Evolutionary conservation across 441 rosid species (phyloP), one percentile per base, ranked within the genome.

Genomic region (Bruguiera hainesii): DNA sequence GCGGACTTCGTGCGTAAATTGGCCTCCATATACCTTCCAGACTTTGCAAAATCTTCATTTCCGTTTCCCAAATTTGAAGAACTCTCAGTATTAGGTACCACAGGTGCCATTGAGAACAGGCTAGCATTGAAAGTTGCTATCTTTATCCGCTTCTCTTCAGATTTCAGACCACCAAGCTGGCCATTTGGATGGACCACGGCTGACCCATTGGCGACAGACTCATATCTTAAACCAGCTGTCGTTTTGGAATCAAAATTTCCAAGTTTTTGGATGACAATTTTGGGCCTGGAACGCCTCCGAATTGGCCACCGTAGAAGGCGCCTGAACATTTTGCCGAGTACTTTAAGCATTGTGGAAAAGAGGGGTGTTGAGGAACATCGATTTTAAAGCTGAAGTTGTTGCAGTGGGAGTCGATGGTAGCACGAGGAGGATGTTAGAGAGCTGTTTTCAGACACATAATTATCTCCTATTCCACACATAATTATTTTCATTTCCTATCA

Each of bases 61-160:
- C 73, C 83, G 46, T 7, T 49, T 66, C 68, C 80, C 8, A 77
- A 64, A 78, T 57, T 81, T 15, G 83, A 46, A 33, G 79, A 33
- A 8, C 64, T 78, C 53, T 67, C 78, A 20, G 62, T 5, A 60
- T 78, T 75, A 7, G 91, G 91, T 56, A 90, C 87, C 31, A 84
- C 96, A 9, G 95, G 96, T 5, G 98, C 98, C 96, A 93, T 88
- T 4, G 95, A 89, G 71, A 93, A 93, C 85, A 93, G 72, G 20
- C 93, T 88, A 56, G 95, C 98, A 71, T 88, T 93, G 72, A 93
- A 93, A 60, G 89, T 91, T 15, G 96, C 98, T 6, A 90, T 26
- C 59, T 86, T 84, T 56, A 93, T 82, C 15, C 84, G 58, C 68
- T 70, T 82, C 63, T 60, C 81, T 51, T 69, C 83, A 5, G 85